phyloP scores from a whole-genome alignment of 257 asterid genomes.

The Primulina tabacum region DNA sequence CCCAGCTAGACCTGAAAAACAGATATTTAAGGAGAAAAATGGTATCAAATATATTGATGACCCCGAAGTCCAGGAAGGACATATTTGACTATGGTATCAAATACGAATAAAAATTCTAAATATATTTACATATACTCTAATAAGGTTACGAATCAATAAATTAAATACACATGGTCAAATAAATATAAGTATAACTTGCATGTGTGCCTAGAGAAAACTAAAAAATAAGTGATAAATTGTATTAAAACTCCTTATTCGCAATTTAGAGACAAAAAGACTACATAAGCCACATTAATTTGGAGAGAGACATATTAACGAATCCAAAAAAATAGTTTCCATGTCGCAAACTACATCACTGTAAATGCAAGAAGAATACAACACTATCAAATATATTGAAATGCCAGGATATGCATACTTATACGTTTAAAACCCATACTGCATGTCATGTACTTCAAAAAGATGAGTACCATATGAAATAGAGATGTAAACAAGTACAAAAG shows the following conservation, averaged over 20 bases:
- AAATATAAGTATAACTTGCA: background rate
- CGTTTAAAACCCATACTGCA: background rate
- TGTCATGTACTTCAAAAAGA: background rate
- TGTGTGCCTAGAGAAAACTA: background rate
- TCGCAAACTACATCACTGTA: background rate
- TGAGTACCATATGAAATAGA: background rate
- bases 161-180: background rate
- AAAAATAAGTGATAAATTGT: background rate
- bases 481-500: conserved; percentile 7
- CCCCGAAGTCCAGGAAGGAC: background rate
- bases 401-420: background rate
- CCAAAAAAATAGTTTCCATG: background rate
- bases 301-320: background rate
- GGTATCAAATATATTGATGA: background rate
- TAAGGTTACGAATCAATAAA: background rate
- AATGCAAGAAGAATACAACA: conserved; percentile 6
- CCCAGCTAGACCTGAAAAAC: conserved; percentile 23
- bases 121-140: background rate
- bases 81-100: background rate
- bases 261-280: background rate
- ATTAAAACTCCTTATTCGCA: background rate
- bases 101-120: background rate
- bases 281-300: background rate
- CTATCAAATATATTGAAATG: background rate
- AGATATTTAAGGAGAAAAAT: conserved; percentile 2